Evolutionary conservation across 179 eudicot species (phyloP), one percentile per base, ranked within the genome.

Genomic region (Amaranthus tricolor): DNA sequence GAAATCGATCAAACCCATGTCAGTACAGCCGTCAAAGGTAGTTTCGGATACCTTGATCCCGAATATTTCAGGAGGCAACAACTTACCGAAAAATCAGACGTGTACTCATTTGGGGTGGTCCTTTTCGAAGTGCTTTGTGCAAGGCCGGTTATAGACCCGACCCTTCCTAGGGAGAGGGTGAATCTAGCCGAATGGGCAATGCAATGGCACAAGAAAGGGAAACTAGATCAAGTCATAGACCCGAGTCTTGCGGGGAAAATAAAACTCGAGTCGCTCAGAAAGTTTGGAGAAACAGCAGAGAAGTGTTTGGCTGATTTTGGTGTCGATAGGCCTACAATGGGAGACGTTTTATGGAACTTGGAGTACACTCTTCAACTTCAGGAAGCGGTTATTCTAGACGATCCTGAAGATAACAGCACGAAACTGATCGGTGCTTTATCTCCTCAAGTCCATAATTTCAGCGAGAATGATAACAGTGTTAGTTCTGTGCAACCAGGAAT

Each of bases 11-110:
- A 85, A 54, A 83, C 88, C 52, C 86, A 85, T 74, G 84, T 85
- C 49, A 85, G 86, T 73, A 85, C 88, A 5, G 88, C 88, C 15
- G 86, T 85, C 58, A 85, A 85, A 49, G 88, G 88, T 52, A 85
- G 88, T 62, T 85, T 85, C 11, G 86, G 88, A 16, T 85, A 85
- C 53, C 84, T 85, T 68, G 86, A 85, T 52, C 88, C 86, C 2
- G 88, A 85, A 53, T 85, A 85, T 58, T 83, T 85, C 76, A 79
- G 88, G 49, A 81, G 86, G 60, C 88, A 85, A 60, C 88, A 85
- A n/a, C 77, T 85, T 53, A 85, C 88, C 1, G 88, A 85, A 21
- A 83, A 85, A 59, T 85, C 88, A 6, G 88, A 85, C 72, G 86
- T 85, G 14, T 85, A 85, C 72, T 85, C 88, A 56, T 85, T 85